phyloP scores from a whole-genome alignment of 768 basidiomycete genomes.

The Leccinum aurantiacum region DNA sequence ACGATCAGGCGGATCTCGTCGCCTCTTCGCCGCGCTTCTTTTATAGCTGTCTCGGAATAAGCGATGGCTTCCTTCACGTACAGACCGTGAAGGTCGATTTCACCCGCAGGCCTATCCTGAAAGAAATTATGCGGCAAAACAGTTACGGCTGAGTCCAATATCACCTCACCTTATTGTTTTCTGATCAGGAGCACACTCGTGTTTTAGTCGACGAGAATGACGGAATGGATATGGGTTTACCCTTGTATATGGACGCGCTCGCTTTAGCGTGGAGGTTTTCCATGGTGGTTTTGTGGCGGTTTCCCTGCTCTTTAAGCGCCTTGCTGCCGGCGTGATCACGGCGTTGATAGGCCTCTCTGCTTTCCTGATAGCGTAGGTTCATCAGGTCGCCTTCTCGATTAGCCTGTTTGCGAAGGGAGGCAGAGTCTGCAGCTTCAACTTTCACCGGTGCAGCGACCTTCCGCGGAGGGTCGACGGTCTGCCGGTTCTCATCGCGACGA shows the following conservation, averaged over 20 bases:
- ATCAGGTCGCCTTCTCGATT: constrained; percentile 76
- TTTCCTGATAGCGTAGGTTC: constrained; percentile 61
- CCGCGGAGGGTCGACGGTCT: neutral
- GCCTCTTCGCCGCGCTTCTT: constrained; percentile 59
- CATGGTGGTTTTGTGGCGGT: constrained; percentile 73
- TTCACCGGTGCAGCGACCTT: neutral
- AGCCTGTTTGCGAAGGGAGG: constrained; percentile 67
- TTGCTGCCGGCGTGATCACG: constrained; percentile 79
- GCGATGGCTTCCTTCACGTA: constrained; percentile 90
- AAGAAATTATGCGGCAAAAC: constrained; percentile 1
- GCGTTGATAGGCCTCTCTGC: constrained; percentile 68
- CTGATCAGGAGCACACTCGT: constrained; percentile 33
- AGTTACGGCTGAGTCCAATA: neutral
- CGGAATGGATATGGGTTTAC: constrained; percentile 37
- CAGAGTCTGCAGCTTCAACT: constrained; percentile 41
- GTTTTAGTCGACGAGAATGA: neutral
- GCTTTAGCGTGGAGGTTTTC: constrained; percentile 76
- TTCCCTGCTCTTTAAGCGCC: constrained; percentile 75
- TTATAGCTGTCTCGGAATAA: constrained; percentile 67
- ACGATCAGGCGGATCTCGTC: constrained; percentile 77
- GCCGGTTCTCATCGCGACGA: constrained; percentile 10
- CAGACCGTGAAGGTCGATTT: constrained; percentile 88
- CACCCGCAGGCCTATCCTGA: constrained; percentile 61
- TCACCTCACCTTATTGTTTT: constrained; percentile 65
- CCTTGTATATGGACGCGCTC: constrained; percentile 75